phyloP scores from a whole-genome alignment of 2,329 filamentous ascomycete genomes.

The Exophiala sideris region DNA sequence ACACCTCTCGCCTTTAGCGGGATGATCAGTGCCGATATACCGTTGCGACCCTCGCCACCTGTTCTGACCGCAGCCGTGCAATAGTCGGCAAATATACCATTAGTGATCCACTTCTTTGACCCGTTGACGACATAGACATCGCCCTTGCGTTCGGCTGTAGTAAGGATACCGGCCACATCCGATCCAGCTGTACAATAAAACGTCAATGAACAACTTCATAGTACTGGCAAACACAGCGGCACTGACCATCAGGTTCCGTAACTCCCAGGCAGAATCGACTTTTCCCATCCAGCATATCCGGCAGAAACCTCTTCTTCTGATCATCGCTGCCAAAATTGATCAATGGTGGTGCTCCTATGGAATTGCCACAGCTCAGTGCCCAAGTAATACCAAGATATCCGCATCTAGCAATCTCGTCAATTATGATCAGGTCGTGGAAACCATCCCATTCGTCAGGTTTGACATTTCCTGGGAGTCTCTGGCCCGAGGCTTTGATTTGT shows the following conservation, averaged over 20 bases:
- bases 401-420: slow-evolving; percentile 38
- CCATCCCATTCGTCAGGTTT: slow-evolving; percentile 35
- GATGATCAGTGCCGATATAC: slow-evolving; percentile 91
- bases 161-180: slow-evolving; percentile 62
- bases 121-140: slow-evolving; percentile 65
- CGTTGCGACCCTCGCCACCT: slow-evolving; percentile 70
- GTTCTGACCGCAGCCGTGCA: slow-evolving; percentile 88
- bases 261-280: slow-evolving; percentile 61
- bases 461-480: slow-evolving; percentile 32
- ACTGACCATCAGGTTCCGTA: slow-evolving; percentile 41
- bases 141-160: slow-evolving; percentile 54
- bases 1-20: slow-evolving; percentile 87
- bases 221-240: not conserved
- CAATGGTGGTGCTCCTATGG: slow-evolving; percentile 34
- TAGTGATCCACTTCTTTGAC: slow-evolving; percentile 99
- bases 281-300: slow-evolving; percentile 54
- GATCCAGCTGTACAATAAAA: slow-evolving; percentile 46
- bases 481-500: slow-evolving; percentile 16
- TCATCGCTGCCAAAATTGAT: slow-evolving; percentile 33
- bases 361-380: slow-evolving; percentile 34
- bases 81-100: slow-evolving; percentile 95
- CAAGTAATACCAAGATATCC: slow-evolving; percentile 34
- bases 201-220: not conserved
- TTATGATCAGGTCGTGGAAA: slow-evolving; percentile 39
- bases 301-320: slow-evolving; percentile 49